These are phyloP conservation scores for Nicotiana knightiana DNA, from an alignment of 257 asterid species.

Conservation along the genomic window DNA sequence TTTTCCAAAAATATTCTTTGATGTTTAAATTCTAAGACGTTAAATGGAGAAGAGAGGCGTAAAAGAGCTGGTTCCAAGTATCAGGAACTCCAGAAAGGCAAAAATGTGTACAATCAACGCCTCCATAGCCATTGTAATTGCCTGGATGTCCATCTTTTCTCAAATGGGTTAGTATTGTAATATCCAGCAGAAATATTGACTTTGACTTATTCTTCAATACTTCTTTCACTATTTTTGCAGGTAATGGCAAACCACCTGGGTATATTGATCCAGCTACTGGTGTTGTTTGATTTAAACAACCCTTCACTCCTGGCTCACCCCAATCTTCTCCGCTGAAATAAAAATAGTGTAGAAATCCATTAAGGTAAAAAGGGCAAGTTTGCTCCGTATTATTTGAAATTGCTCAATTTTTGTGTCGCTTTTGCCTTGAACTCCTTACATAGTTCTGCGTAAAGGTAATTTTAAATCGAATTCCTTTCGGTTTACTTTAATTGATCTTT, in stretches of 20 bases:
- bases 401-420: no score
- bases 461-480: neutral
- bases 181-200: slow-evolving; percentile 20
- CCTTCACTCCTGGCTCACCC: slow-evolving; percentile 15
- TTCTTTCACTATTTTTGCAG: slow-evolving; percentile 19
- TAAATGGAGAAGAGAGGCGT: slow-evolving; percentile 4
- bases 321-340: slow-evolving; percentile 20
- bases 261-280: slow-evolving; percentile 22
- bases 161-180: slow-evolving; percentile 24
- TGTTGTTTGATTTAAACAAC: slow-evolving; percentile 20
- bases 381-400: no score
- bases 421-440: neutral
- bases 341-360: no score
- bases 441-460: neutral
- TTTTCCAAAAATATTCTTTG: no score
- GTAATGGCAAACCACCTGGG: slow-evolving; percentile 15
- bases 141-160: slow-evolving; percentile 39
- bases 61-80: slow-evolving; percentile 35
- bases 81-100: slow-evolving; percentile 42
- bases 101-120: slow-evolving; percentile 40
- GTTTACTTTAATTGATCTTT: no score
- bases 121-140: slow-evolving; percentile 17
- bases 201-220: slow-evolving; percentile 11
- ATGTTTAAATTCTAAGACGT: neutral
- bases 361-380: no score